phyloP scores from a whole-genome alignment of 352 stramenopile species.

The Pythium coloratum region DNA sequence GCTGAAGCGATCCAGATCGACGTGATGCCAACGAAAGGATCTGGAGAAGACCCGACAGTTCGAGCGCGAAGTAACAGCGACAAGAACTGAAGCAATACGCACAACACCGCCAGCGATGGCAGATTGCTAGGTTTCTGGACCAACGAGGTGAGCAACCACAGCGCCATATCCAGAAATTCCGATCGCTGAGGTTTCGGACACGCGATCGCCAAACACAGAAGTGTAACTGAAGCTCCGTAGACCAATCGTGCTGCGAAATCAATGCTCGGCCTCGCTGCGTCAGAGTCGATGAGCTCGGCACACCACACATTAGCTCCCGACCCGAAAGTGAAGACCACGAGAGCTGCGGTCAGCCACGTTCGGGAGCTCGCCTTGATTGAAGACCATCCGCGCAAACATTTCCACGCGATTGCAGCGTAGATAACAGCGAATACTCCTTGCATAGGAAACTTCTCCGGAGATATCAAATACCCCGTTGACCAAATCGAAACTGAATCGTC shows the following conservation, averaged over 20 bases:
- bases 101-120: conserved; percentile 57
- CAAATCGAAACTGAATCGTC: conserved; percentile 84
- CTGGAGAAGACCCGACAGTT: not conserved
- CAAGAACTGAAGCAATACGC: conserved; percentile 39
- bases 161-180: conserved; percentile 41
- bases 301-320: conserved; percentile 29
- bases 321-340: conserved; percentile 32
- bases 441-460: conserved; percentile 25
- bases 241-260: conserved; percentile 43
- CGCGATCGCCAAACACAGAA: conserved; percentile 22
- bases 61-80: not conserved
- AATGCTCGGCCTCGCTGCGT: not conserved
- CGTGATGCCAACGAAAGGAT: conserved; percentile 12
- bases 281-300: conserved; percentile 1
- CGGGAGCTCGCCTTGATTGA: not conserved
- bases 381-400: not conserved
- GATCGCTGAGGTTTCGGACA: conserved; percentile 15
- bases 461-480: conserved; percentile 60
- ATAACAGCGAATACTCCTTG: conserved; percentile 39
- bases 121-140: conserved; percentile 64
- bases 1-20: conserved; percentile 45
- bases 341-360: not conserved
- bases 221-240: conserved; percentile 33
- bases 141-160: conserved; percentile 63
- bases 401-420: conserved; percentile 36